phyloP scores from a whole-genome alignment of 768 basidiomycete genomes.

The Kwoniella heveanensis region DNA sequence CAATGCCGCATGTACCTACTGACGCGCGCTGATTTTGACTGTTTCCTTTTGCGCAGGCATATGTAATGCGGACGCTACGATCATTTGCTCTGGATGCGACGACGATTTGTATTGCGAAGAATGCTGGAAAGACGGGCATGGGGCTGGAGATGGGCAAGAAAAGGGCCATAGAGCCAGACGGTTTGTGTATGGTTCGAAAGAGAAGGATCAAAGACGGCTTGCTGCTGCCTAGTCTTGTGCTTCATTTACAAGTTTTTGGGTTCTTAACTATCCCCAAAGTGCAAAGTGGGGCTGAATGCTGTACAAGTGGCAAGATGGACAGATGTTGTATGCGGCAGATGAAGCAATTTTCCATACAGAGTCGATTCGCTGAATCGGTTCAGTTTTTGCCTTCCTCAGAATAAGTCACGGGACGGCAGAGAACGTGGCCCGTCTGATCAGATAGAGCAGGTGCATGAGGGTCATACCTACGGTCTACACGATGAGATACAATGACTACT shows the following conservation, averaged over 20 bases:
- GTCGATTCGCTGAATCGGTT: too few species aligned
- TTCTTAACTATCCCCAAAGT: too few species aligned
- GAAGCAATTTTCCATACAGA: too few species aligned
- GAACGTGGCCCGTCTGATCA: too few species aligned
- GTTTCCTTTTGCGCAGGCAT: constrained; percentile 32
- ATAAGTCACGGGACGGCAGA: too few species aligned
- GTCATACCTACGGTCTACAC: background rate
- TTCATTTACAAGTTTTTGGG: too few species aligned
- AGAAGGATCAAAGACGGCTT: background rate
- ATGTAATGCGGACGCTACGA: constrained; percentile 44
- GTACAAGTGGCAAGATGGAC: too few species aligned
- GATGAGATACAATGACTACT: constrained; percentile 21
- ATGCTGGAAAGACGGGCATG: constrained; percentile 49
- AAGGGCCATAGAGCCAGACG: constrained; percentile 34
- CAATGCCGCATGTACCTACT: background rate
- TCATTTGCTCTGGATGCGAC: constrained; percentile 45
- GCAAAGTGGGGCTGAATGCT: too few species aligned
- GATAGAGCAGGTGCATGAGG: background rate
- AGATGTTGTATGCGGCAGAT: too few species aligned
- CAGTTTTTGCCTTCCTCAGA: too few species aligned
- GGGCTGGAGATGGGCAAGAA: constrained; percentile 29
- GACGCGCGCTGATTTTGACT: background rate
- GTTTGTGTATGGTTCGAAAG: constrained; percentile 27
- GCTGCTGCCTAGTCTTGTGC: constrained; percentile 4
- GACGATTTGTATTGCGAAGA: constrained; percentile 41